Conservation (phyloP, 257 asterid species). For the Jaltomata sinuosa region DNA sequence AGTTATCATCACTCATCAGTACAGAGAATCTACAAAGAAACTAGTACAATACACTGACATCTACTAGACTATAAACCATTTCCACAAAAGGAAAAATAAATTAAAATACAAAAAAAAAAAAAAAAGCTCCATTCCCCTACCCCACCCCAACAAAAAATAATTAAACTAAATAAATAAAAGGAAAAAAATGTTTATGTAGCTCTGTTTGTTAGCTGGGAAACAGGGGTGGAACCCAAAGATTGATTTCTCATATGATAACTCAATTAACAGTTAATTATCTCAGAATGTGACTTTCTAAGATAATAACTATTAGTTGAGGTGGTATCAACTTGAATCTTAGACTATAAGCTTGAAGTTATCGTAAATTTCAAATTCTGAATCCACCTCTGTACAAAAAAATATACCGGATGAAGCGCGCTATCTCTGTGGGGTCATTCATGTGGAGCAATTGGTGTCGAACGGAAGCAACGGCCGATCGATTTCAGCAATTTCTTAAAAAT, state of each 20-base stretch:
- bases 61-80: not conserved
- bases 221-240: too few species aligned
- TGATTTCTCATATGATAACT: too few species aligned
- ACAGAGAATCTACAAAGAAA: not conserved
- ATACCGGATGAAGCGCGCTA: not conserved
- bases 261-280: too few species aligned
- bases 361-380: not conserved
- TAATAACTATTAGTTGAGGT: too few species aligned
- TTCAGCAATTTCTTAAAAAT: conserved; percentile 11
- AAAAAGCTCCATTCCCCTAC: not conserved
- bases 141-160: too few species aligned
- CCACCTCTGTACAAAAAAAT: too few species aligned
- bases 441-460: not conserved
- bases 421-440: not conserved
- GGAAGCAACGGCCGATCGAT: not conserved
- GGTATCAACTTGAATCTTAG: too few species aligned
- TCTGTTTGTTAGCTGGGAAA: not conserved
- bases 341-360: too few species aligned
- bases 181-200: not conserved
- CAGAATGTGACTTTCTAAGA: too few species aligned
- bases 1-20: not conserved
- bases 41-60: not conserved
- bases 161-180: not conserved
- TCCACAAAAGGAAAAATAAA: not conserved
- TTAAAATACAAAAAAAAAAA: not conserved